phyloP scores from a whole-genome alignment of 106 monocot genomes.

The Platanthera guangdongensis region DNA sequence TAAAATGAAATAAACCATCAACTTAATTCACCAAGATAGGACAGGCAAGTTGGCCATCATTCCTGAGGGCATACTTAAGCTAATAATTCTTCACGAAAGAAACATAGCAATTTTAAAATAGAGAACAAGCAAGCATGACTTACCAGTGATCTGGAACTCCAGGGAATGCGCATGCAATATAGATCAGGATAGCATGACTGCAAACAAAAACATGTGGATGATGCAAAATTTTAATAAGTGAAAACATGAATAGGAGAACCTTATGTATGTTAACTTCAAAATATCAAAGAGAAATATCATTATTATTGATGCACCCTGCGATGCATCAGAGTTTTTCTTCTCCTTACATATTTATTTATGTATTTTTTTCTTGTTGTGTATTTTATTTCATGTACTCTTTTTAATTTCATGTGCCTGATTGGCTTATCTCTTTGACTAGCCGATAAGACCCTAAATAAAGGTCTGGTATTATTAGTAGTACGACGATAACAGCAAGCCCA shows the following conservation, averaged over 20 bases:
- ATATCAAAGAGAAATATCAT: background rate
- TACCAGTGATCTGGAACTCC: slow-evolving; percentile 81
- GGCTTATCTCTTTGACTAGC: too few species aligned
- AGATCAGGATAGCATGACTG: slow-evolving; percentile 83
- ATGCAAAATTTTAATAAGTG: background rate
- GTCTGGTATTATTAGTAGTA: too few species aligned
- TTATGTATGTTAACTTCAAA: background rate
- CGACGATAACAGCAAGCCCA: too few species aligned
- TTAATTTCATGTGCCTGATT: too few species aligned
- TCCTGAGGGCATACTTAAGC: background rate
- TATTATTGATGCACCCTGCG: too few species aligned
- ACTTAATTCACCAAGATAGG: background rate
- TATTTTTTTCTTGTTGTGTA: too few species aligned
- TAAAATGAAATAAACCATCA: background rate
- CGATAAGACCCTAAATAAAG: too few species aligned
- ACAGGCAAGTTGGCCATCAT: background rate
- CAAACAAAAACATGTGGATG: slow-evolving; percentile 8
- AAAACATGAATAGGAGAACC: background rate
- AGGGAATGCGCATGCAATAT: slow-evolving; percentile 59
- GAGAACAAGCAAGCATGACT: background rate
- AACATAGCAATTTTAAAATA: background rate
- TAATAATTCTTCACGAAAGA: background rate
- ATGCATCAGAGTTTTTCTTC: too few species aligned
- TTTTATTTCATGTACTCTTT: too few species aligned
- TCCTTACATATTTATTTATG: too few species aligned